A percentile compares a stretch with the other conserved stretches of the same genome.
Evolutionary conservation across 1,284 basidiomycete genomes (phyloP).

Genomic region (Porodaedalea pini): DNA sequence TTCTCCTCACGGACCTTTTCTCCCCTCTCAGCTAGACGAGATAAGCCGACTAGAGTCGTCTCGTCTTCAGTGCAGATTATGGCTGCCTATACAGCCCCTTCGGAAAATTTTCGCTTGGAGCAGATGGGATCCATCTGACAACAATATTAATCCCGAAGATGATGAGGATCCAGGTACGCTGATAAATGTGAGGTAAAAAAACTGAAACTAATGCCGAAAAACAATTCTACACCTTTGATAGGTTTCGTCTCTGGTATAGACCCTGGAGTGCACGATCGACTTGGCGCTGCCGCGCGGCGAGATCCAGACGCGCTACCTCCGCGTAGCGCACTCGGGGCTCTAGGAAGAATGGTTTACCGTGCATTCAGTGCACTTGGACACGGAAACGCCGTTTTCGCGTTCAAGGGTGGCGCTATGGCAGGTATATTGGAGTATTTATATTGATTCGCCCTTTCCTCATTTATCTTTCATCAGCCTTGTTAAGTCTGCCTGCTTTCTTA

Average conservation of each 20-base stretch:
- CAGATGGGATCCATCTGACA: constrained; percentile 44
- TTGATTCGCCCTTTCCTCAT: constrained; percentile 11
- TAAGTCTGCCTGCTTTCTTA: constrained; percentile 49
- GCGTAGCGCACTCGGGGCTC: constrained; percentile 48
- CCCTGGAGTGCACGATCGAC: constrained; percentile 37
- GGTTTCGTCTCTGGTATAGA: constrained; percentile 60
- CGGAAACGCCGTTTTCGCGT: constrained; percentile 68
- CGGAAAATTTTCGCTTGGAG: constrained; percentile 40
- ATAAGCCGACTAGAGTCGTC: neutral
- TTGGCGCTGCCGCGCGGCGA: constrained; percentile 53
- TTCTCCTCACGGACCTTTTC: neutral
- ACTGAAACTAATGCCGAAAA: neutral
- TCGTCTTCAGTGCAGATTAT: constrained; percentile 48
- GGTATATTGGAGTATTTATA: no score
- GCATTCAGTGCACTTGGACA: constrained; percentile 38
- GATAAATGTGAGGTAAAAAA: neutral
- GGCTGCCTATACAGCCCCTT: constrained; percentile 59
- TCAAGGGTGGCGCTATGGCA: constrained; percentile 76
- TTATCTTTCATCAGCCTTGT: constrained; percentile 44
- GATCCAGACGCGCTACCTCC: constrained; percentile 78
- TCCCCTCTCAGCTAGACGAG: neutral
- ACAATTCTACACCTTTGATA: constrained; percentile 27
- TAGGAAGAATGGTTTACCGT: constrained; percentile 47
- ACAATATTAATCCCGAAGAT: constrained; percentile 42
- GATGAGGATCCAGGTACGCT: constrained; percentile 51